Evolutionary conservation across 2,329 filamentous ascomycete species (phyloP).

Genomic region (Exophiala viscosa): DNA sequence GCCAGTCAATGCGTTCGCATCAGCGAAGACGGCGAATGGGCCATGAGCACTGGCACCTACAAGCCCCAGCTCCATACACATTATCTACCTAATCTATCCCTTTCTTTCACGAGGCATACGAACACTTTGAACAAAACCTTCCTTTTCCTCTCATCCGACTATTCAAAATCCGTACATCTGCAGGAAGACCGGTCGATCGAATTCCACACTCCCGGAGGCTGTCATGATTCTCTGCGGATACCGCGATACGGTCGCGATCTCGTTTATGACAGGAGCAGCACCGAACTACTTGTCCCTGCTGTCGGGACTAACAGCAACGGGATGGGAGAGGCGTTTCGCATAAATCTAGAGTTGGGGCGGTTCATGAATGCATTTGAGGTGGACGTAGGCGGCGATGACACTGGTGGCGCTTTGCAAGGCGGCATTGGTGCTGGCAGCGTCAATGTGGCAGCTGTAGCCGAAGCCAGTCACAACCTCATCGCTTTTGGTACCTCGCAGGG

Average conservation of each 20-base stretch:
- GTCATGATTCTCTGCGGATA: slow-evolving; percentile 84
- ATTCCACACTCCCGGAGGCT: slow-evolving; percentile 84
- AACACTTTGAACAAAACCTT: slow-evolving; percentile 89
- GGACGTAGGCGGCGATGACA: slow-evolving; percentile 82
- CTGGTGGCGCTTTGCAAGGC: slow-evolving; percentile 76
- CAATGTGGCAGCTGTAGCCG: slow-evolving; percentile 81
- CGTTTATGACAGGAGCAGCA: slow-evolving; percentile 73
- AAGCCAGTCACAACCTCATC: slow-evolving; percentile 81
- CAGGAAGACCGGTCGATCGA: slow-evolving; percentile 89
- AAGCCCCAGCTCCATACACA: slow-evolving; percentile 92
- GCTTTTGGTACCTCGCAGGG: slow-evolving; percentile 92
- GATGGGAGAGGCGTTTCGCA: slow-evolving; percentile 83
- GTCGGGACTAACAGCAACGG: slow-evolving; percentile 84
- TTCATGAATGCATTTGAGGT: slow-evolving; percentile 95
- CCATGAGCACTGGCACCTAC: slow-evolving; percentile 82
- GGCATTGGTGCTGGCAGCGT: slow-evolving; percentile 81
- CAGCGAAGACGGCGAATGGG: slow-evolving; percentile 94
- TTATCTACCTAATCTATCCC: slow-evolving; percentile 83
- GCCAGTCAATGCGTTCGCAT: slow-evolving; percentile 85
- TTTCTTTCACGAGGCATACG: slow-evolving; percentile 93
- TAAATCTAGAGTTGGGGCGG: slow-evolving; percentile 86
- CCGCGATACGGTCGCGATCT: slow-evolving; percentile 90
- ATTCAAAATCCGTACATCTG: slow-evolving; percentile 89
- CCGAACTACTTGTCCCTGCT: slow-evolving; percentile 81
- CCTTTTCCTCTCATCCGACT: slow-evolving; percentile 80